phyloP scores from a whole-genome alignment of 78 protist genomes.

The Mantamonas sphyraenae region DNA sequence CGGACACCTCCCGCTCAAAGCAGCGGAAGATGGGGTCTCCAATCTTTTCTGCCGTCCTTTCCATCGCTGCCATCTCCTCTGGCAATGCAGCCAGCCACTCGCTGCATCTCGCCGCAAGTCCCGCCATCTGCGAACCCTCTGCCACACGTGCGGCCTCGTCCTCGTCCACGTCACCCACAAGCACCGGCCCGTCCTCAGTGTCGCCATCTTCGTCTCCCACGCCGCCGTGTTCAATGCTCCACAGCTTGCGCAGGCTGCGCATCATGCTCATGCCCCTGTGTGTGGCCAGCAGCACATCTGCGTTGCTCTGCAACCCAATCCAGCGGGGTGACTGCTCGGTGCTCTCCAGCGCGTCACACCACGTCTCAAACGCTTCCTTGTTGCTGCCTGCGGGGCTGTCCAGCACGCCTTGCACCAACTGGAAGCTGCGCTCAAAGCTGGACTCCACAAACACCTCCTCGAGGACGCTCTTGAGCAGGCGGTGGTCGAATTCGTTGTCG shows the following conservation, averaged over 20 bases:
- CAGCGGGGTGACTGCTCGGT: constrained; percentile 61
- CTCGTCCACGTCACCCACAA: background rate
- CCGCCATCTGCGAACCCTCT: too few relatives aligned
- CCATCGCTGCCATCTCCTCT: too few relatives aligned
- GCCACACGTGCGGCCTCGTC: background rate
- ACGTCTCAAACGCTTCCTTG: background rate
- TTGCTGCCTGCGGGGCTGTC: background rate
- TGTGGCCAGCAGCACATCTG: constrained; percentile 53
- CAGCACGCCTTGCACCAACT: background rate
- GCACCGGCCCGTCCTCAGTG: background rate
- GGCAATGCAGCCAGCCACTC: too few relatives aligned
- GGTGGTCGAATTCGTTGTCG: constrained; percentile 88
- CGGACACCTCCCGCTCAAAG: constrained; percentile 64
- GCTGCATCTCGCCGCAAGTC: too few relatives aligned
- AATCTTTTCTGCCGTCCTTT: background rate
- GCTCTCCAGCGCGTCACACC: background rate
- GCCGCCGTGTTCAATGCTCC: constrained; percentile 31
- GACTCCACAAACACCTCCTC: constrained; percentile 45
- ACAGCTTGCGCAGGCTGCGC: constrained; percentile 32
- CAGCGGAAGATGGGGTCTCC: constrained; percentile 65
- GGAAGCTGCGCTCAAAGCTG: constrained; percentile 19
- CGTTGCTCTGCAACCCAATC: constrained; percentile 79
- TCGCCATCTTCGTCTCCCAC: constrained; percentile 13
- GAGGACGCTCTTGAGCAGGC: constrained; percentile 63
- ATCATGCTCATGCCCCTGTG: constrained; percentile 25